Evolutionary conservation across 768 basidiomycete species (phyloP).

Genomic region (Rhizopogon vinicolor): DNA sequence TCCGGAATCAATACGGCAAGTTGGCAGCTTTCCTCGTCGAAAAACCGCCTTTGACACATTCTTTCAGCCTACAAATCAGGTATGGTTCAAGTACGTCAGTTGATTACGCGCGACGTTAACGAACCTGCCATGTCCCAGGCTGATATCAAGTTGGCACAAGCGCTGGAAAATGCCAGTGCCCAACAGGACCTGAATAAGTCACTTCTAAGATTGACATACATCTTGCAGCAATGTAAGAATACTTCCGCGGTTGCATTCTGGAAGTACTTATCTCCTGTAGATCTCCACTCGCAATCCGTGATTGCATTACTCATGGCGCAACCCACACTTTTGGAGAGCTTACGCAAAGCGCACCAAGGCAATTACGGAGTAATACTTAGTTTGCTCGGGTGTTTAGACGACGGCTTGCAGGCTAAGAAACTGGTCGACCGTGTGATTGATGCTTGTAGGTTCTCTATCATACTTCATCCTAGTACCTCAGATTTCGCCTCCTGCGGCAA

Average conservation of each 20-base stretch:
- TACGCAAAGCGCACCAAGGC: slow-evolving; percentile 88
- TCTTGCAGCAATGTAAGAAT: slow-evolving; percentile 70
- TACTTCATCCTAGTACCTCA: neutral
- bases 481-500: neutral
- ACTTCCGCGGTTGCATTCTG: neutral
- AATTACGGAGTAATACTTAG: slow-evolving; percentile 90
- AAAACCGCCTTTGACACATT: slow-evolving; percentile 2
- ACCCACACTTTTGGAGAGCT: slow-evolving; percentile 74
- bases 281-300: slow-evolving; percentile 71
- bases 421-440: slow-evolving; percentile 92
- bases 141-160: slow-evolving; percentile 56
- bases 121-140: slow-evolving; percentile 22
- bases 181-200: slow-evolving; percentile 80
- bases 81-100: slow-evolving; percentile 6
- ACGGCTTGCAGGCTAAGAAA: slow-evolving; percentile 79
- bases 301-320: slow-evolving; percentile 82
- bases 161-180: slow-evolving; percentile 69
- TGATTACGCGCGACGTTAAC: slow-evolving; percentile 7
- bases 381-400: slow-evolving; percentile 88
- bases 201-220: slow-evolving; percentile 70
- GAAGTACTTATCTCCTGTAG: slow-evolving; percentile 31
- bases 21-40: neutral
- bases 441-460: slow-evolving; percentile 35
- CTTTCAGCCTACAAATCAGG: slow-evolving; percentile 24
- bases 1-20: slow-evolving; percentile 50